These are phyloP conservation scores for Gastrolobium bilobum DNA, from an alignment of 306 rosid species.

Conservation along the genomic window DNA sequence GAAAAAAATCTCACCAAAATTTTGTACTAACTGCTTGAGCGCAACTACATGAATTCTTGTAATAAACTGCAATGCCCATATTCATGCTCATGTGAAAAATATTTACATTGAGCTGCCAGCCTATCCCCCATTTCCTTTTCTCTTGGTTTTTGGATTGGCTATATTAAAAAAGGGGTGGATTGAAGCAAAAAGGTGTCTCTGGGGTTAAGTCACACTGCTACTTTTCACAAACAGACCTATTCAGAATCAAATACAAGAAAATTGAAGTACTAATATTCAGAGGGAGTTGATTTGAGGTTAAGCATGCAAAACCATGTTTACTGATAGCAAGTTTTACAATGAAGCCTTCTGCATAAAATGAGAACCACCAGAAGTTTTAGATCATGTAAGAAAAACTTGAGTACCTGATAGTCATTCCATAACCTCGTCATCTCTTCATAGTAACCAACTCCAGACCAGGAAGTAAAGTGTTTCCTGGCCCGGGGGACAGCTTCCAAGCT, in stretches of 20 bases:
- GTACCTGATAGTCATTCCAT: slow-evolving; percentile 90
- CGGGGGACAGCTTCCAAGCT: slow-evolving; percentile 72
- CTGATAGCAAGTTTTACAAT: slow-evolving; percentile 28
- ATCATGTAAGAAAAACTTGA: slow-evolving; percentile 35
- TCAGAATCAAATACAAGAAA: slow-evolving; percentile 26
- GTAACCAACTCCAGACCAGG: slow-evolving; percentile 81
- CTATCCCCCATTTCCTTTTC: slow-evolving; percentile 28
- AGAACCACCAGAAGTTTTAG: slow-evolving; percentile 38
- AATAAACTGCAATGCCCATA: background rate
- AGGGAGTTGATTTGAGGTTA: slow-evolving; percentile 31
- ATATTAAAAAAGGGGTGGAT: background rate
- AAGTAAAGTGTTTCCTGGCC: slow-evolving; percentile 92
- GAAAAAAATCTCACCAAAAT: background rate
- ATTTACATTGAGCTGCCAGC: slow-evolving; percentile 20
- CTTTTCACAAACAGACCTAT: slow-evolving; percentile 17
- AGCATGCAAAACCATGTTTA: slow-evolving; percentile 20
- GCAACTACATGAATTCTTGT: slow-evolving; percentile 4
- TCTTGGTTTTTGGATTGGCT: slow-evolving; percentile 1
- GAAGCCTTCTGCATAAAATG: slow-evolving; percentile 43
- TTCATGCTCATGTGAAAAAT: slow-evolving; percentile 11
- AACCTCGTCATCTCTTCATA: slow-evolving; percentile 80
- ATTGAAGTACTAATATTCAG: slow-evolving; percentile 33
- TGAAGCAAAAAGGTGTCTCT: slow-evolving; percentile 28
- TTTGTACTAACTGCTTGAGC: background rate
- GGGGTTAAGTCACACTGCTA: slow-evolving; percentile 8